Base-by-base conservation (phyloP, 441 rosid genomes). In the Francoa sonchifolia region DNA sequence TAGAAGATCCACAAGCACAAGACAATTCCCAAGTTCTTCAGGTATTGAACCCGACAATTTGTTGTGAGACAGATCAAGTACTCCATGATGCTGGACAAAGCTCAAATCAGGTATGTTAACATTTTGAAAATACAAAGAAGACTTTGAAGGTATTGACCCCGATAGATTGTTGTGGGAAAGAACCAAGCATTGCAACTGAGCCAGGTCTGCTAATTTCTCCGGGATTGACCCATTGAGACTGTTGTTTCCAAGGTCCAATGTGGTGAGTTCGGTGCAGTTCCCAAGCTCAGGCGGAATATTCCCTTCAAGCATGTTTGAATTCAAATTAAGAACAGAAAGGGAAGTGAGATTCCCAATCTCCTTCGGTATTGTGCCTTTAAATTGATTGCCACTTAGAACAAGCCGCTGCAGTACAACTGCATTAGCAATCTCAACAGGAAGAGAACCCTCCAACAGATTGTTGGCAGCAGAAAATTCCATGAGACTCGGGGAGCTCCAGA, bases 51-150 rank as follows among this genome's bases (percentile, higher is more conserved):
- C 95, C 6, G 83, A 67, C 64, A 86, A 33, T 36, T 39, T 55
- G 47, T 90, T 90, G 35, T 82, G 34, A 0, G 98, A 86, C 57
- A 90, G 67, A 70, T 86, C 96, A 43, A 66, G 74, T 8, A 74
- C 62, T 21, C 99, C 96, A 39, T 57, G 87, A 65, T 90, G 99
- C 62, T 90, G 99, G 61, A 80, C 34, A 43, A 77, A 90, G 71
- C 79, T 82, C 44, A 58, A 42, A 37, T 74, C 93, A 19, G 93
- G 98, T 45, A 90, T 71, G 20, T 58, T 67, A 1, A 19, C 13
- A 19, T 6, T 33, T 19, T 54, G 78, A 50, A 90, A 90, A 58
- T 82, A 90, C 25, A 47, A 47, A 32, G 87, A 69, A 1, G 81
- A 59, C 41, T 46, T 68, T 0, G 64, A 57, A 34, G 96, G 95